Percentiles rank a stretch among this genome's conserved stretches.
Conservation (phyloP, 192 early-diverging fungal genomes). For the Coemansia sp. region DNA sequence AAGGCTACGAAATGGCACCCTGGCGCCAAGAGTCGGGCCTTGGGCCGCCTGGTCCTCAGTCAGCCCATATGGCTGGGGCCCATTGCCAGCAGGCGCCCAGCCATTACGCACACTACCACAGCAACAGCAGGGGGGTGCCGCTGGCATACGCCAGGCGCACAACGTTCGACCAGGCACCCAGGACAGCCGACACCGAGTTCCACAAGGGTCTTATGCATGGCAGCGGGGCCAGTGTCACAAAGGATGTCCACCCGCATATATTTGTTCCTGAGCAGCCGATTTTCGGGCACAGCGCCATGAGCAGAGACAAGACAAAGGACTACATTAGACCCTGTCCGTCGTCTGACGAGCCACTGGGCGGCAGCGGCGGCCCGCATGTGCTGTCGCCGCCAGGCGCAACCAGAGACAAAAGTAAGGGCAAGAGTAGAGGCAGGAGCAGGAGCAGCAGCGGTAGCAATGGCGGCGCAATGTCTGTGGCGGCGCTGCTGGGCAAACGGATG, state of each 20-base stretch:
- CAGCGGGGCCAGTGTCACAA: not conserved
- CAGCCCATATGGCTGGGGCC: not conserved
- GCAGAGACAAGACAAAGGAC: conserved; percentile 22
- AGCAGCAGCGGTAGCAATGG: not conserved
- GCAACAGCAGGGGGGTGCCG: not conserved
- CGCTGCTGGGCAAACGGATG: conserved; percentile 8
- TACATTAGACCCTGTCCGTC: conserved; percentile 14
- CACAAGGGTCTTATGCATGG: not conserved
- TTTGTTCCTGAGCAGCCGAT: conserved; percentile 31
- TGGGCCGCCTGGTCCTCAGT: conserved; percentile 17
- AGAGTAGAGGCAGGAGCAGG: not conserved
- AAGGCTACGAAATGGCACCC: conserved; percentile 21
- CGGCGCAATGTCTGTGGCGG: not conserved
- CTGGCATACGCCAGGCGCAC: not conserved
- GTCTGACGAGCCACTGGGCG: not conserved
- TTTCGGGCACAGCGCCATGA: conserved; percentile 29
- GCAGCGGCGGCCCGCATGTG: not conserved
- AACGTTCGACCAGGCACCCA: not conserved
- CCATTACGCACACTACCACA: not conserved
- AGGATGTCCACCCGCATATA: conserved; percentile 21
- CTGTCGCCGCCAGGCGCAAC: not conserved
- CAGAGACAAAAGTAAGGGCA: not conserved
- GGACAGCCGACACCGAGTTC: not conserved
- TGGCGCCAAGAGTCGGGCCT: conserved; percentile 34
- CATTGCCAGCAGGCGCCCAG: not conserved